A percentile compares a stretch with the other conserved stretches of the same genome.
phyloP scores from a whole-genome alignment of 2,329 filamentous ascomycete species.

The Nemania sp. region DNA sequence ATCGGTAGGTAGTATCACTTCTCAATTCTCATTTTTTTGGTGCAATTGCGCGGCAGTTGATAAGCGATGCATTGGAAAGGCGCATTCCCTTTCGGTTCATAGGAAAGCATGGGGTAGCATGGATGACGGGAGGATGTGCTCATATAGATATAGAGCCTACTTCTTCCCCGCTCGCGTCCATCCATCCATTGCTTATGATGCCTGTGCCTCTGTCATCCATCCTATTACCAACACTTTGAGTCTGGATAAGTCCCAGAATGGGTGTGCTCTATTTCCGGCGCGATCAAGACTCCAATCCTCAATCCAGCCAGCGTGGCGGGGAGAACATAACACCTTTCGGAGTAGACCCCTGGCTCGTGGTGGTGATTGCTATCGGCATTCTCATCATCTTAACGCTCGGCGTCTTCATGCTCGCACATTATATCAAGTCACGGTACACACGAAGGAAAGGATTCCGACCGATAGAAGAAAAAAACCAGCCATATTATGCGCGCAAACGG shows the following conservation, averaged over 20 bases:
- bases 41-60: conserved; percentile 4
- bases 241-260: conserved; percentile 16
- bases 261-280: conserved; percentile 24
- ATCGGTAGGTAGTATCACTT: conserved; percentile 7
- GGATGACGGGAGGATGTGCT: not conserved
- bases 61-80: conserved; percentile 28
- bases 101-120: not conserved
- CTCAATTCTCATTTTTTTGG: conserved; percentile 11
- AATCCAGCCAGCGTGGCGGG: not conserved
- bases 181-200: not conserved
- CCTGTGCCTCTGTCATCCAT: not conserved
- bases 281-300: conserved; percentile 2
- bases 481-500: conserved; percentile 29
- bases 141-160: conserved; percentile 30
- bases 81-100: conserved; percentile 15
- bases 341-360: conserved; percentile 45
- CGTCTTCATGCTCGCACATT: conserved; percentile 40
- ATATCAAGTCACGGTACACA: conserved; percentile 38
- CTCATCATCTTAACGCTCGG: conserved; percentile 41
- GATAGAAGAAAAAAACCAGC: conserved; percentile 15
- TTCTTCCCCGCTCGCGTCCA: not conserved
- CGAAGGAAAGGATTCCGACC: conserved; percentile 15
- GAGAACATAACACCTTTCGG: not conserved
- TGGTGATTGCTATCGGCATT: conserved; percentile 43
- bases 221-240: conserved; percentile 1